A percentile compares a stretch with the other conserved stretches of the same genome.
These are phyloP conservation scores for Purpureocillium lavendulum DNA, from an alignment of 2,329 filamentous ascomycete species.

Conservation along the genomic window DNA sequence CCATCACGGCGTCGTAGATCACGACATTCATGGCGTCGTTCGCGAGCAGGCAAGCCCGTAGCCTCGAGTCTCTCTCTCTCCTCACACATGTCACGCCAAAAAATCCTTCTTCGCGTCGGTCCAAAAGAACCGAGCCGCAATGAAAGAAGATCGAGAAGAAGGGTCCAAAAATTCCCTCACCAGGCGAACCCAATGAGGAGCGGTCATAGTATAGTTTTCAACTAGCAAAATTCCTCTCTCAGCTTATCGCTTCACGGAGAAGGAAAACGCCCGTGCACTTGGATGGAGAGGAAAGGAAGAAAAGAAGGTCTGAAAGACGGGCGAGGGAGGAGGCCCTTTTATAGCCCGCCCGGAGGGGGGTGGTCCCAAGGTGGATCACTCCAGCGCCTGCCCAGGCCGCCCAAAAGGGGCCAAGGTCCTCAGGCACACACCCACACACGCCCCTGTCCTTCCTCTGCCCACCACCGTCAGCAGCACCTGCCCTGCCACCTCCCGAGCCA, in stretches of 20 bases:
- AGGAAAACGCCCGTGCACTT: conserved; percentile 61
- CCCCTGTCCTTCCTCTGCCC: too few relatives aligned
- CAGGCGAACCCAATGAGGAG: conserved; percentile 59
- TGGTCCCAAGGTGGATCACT: too few relatives aligned
- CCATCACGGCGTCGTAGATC: too few relatives aligned
- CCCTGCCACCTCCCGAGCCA: too few relatives aligned
- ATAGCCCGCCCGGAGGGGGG: conserved; percentile 14
- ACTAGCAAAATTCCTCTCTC: conserved; percentile 84
- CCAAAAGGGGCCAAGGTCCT: conserved; percentile 1
- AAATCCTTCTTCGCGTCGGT: conserved; percentile 30
- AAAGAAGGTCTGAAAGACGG: conserved; percentile 21
- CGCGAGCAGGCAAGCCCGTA: too few relatives aligned
- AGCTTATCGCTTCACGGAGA: conserved; percentile 53
- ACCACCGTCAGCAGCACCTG: too few relatives aligned
- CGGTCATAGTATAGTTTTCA: conserved; percentile 74
- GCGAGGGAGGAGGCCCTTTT: conserved; percentile 19
- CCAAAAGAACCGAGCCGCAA: conserved; percentile 25
- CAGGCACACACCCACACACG: conserved; percentile 1
- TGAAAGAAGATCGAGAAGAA: conserved; percentile 30
- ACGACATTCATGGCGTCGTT: too few relatives aligned
- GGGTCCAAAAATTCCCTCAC: conserved; percentile 65
- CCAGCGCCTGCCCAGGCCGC: too few relatives aligned
- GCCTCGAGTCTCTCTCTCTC: too few relatives aligned
- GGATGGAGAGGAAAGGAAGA: conserved; percentile 41
- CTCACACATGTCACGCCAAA: too few relatives aligned